phyloP scores from a whole-genome alignment of 768 basidiomycete species.

The Lentinula sp. region DNA sequence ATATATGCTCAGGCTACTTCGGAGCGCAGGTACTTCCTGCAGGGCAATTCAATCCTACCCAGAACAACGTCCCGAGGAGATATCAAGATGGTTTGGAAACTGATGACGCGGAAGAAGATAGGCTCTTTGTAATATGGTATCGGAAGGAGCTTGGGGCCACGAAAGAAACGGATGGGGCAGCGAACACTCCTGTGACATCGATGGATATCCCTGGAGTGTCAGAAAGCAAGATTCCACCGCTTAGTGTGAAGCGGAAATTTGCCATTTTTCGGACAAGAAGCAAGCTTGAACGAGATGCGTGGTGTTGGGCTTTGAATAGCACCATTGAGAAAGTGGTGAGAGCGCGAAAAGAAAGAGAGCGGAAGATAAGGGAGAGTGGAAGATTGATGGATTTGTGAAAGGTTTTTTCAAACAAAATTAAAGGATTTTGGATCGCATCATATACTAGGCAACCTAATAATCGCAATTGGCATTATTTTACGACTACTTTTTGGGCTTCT shows the following conservation, averaged over 20 bases:
- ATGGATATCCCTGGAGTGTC: background rate
- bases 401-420: background rate
- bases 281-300: constrained; percentile 84
- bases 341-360: constrained; percentile 57
- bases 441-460: background rate
- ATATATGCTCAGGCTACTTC: constrained; percentile 83
- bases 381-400: constrained; percentile 34
- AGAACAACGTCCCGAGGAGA: constrained; percentile 51
- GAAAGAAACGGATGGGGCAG: constrained; percentile 4
- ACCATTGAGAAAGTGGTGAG: constrained; percentile 83
- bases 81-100: constrained; percentile 90
- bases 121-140: constrained; percentile 78
- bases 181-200: background rate
- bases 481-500: constrained; percentile 77
- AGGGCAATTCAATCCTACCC: constrained; percentile 57
- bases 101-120: constrained; percentile 84
- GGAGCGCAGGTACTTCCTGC: constrained; percentile 60
- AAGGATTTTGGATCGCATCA: background rate
- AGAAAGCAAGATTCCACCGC: constrained; percentile 30
- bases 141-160: constrained; percentile 16
- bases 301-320: constrained; percentile 90
- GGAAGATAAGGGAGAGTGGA: constrained; percentile 58
- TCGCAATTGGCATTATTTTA: background rate
- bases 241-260: constrained; percentile 55
- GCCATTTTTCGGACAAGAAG: constrained; percentile 70